These are phyloP conservation scores for Penicillium digitatum DNA, from an alignment of 2,329 filamentous ascomycete genomes.

Conservation along the genomic window DNA sequence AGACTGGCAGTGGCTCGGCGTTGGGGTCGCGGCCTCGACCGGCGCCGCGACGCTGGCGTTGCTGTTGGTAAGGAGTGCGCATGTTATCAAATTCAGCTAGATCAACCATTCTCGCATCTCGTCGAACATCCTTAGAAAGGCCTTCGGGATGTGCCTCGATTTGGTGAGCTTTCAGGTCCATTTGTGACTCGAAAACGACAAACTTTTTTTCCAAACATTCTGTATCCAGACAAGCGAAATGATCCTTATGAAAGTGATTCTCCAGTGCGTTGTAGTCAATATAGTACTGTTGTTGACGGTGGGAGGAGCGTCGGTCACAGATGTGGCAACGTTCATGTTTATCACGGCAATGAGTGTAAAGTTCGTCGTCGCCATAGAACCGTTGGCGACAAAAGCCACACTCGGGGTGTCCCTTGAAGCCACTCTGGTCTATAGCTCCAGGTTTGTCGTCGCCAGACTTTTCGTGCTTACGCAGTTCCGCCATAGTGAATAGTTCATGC, in stretches of 20 bases:
- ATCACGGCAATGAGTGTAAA: conserved; percentile 88
- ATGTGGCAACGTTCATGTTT: conserved; percentile 94
- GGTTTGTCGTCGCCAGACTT: conserved; percentile 85
- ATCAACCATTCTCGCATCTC: conserved; percentile 81
- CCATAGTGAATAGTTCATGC: conserved; percentile 81
- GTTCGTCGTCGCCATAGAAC: conserved; percentile 94
- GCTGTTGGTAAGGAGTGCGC: conserved; percentile 64
- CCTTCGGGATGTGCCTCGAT: conserved; percentile 75
- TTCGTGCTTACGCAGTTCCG: conserved; percentile 82
- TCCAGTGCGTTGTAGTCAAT: conserved; percentile 82
- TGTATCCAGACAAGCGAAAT: conserved; percentile 76
- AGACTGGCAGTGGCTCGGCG: conserved; percentile 69
- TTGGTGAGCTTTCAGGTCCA: conserved; percentile 93
- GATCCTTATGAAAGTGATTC: conserved; percentile 79
- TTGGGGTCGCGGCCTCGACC: conserved; percentile 82
- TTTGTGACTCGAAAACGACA: conserved; percentile 89
- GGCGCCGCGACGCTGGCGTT: conserved; percentile 56
- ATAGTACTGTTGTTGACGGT: conserved; percentile 80
- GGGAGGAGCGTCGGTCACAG: conserved; percentile 66
- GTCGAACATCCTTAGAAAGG: conserved; percentile 74
- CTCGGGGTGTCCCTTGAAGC: conserved; percentile 91
- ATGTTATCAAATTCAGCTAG: conserved; percentile 82
- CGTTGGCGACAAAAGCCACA: conserved; percentile 88
- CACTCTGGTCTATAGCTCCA: conserved; percentile 84
- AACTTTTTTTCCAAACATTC: conserved; percentile 97